Base-by-base conservation (phyloP, 495 filamentous ascomycete species). In the Halenospora varia region DNA sequence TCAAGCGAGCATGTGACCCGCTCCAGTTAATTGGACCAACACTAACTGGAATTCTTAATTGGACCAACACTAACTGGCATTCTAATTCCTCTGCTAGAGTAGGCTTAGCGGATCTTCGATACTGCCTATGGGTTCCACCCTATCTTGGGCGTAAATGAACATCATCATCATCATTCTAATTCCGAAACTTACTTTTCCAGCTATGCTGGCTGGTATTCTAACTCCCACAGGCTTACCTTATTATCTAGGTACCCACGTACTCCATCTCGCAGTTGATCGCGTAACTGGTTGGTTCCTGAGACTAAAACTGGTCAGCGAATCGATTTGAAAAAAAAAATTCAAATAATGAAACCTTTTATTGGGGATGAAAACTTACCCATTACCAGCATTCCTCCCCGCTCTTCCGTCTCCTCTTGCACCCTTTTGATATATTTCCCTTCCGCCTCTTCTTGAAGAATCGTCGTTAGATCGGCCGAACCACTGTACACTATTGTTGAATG, bases 401-500 rank as follows among this genome's bases (percentile, higher is more conserved):
- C 40, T 59, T 42, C 56, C 22, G 49, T 53, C 42, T 52, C 56
- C 42, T 25, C 56, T 53, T 59, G 48, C 17, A 59, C 29, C 39
- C 50, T 59, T 59, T 53, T 51, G 39, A 59, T 52, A 59, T 59
- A 49, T 44, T 59, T 59, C 25, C 56, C 47, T 52, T 39, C 41
- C 25, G 50, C 47, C 56, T 59, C 56, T 52, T 59, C 49, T 52
- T 47, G 45, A 49, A 59, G 56, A 48, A 59, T 59, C 40, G 35
- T 35, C 20, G n/a, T 53, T 23, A 59, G 56, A 53, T 59, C 49
- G 35, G 56, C 56, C 25, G 49, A 52, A 52, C 48, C 15, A 51
- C 42, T 53, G 17, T 59, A 59, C n/a, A 59, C 15, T 59, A 54
- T 59, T n/a, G n/a, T n/a, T n/a, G n/a, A n/a, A n/a, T n/a, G n/a